Conservation (phyloP, 2,329 filamentous ascomycete species). For the Stagonosporopsis cucurbitacearum region DNA sequence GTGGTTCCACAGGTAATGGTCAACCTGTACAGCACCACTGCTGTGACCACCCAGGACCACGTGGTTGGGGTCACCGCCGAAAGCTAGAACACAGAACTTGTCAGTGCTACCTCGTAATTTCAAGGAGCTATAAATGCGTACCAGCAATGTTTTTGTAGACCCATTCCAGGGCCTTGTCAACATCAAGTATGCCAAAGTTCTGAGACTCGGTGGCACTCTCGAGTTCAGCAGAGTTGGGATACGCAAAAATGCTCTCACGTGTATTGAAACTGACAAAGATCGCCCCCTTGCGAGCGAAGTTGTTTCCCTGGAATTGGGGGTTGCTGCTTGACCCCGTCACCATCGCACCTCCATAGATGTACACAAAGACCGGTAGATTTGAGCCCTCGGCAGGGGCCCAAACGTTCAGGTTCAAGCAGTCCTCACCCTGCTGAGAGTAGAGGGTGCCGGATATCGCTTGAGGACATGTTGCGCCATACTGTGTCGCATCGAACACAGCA, state of each 20-base stretch:
- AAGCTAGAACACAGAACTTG: slow-evolving; percentile 19
- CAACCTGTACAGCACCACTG: slow-evolving; percentile 35
- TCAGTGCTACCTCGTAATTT: not conserved
- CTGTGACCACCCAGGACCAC: slow-evolving; percentile 53
- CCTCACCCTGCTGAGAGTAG: slow-evolving; percentile 34
- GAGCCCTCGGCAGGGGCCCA: slow-evolving; percentile 27
- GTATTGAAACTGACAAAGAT: slow-evolving; percentile 38
- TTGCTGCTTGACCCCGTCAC: slow-evolving; percentile 52
- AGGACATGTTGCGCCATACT: slow-evolving; percentile 34
- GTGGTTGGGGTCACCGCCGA: slow-evolving; percentile 52
- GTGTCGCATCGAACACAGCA: slow-evolving; percentile 25
- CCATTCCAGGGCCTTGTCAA: slow-evolving; percentile 48
- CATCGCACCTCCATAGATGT: slow-evolving; percentile 55
- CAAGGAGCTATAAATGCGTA: not conserved
- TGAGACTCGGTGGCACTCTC: slow-evolving; percentile 22
- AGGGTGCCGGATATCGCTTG: slow-evolving; percentile 31
- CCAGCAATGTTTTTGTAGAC: slow-evolving; percentile 44
- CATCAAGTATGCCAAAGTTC: slow-evolving; percentile 48
- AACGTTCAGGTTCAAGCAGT: slow-evolving; percentile 51
- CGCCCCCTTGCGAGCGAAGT: slow-evolving; percentile 38
- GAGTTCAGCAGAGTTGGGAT: slow-evolving; percentile 51
- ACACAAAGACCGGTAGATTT: slow-evolving; percentile 47
- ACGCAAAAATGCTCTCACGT: slow-evolving; percentile 49
- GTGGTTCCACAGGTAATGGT: slow-evolving; percentile 37
- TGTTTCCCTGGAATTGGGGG: slow-evolving; percentile 52